Evolutionary conservation across 768 basidiomycete genomes (phyloP).

Genomic region (Pleurotus tuber-regium): DNA sequence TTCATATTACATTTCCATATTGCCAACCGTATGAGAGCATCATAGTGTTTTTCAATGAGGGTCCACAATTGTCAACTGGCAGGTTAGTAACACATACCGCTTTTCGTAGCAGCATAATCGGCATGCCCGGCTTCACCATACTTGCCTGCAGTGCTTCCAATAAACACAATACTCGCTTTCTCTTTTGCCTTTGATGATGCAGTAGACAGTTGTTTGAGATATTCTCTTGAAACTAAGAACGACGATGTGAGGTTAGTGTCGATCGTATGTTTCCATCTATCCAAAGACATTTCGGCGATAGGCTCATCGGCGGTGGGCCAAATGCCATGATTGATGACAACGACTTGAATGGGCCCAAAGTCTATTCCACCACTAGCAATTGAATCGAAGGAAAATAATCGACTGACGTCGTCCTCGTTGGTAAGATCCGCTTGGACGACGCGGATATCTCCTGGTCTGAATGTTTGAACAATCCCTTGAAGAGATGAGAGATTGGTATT

Average conservation of each 20-base stretch:
- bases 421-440: conserved; percentile 58
- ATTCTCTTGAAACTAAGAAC: conserved; percentile 68
- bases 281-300: conserved; percentile 55
- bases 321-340: conserved; percentile 62
- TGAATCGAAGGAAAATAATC: conserved; percentile 46
- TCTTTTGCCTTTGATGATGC: conserved; percentile 40
- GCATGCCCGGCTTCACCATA: conserved; percentile 68
- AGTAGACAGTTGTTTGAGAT: conserved; percentile 43
- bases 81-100: conserved; percentile 40
- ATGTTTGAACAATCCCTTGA: conserved; percentile 35
- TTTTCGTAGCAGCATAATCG: conserved; percentile 68
- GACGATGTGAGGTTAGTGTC: conserved; percentile 62
- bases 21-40: too few relatives aligned
- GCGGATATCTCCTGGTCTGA: conserved; percentile 30
- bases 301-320: conserved; percentile 44
- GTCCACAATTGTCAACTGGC: too few relatives aligned
- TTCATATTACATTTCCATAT: conserved; percentile 17
- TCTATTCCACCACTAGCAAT: conserved; percentile 27
- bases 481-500: conserved; percentile 48
- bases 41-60: too few relatives aligned
- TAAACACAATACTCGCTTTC: conserved; percentile 58
- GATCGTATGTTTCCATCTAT: conserved; percentile 62
- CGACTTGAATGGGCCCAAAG: conserved; percentile 54
- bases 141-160: conserved; percentile 73
- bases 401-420: conserved; percentile 48